Evolutionary conservation across 768 basidiomycete species (phyloP), one percentile per base, ranked within the genome.

Genomic region (Hygrophorus pudorinus): DNA sequence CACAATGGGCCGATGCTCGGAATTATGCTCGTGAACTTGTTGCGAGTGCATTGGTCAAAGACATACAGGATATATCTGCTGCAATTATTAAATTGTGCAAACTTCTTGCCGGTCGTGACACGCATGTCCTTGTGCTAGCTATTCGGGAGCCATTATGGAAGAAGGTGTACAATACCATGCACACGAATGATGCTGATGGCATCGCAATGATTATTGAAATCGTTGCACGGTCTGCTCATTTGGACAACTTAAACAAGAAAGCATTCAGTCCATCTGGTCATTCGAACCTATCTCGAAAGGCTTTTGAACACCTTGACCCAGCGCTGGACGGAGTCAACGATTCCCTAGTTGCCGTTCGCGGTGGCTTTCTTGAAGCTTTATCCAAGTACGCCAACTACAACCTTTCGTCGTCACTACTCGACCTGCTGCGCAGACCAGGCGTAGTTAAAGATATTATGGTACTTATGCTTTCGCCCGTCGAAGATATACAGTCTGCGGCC

Each of bases 391-490:
- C 81, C 13, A 77, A 88, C 55, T 73, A 71, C 51, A 79, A 70
- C 51, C 64, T 70, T 27, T 71, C 76, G 6, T 53, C 63, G n/a
- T 59, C 68, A 32, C 64, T 79, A 13, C 63, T 76, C 38, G 63
- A 73, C 5, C 59, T 93, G 27, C 67, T 93, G 38, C 59, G 63
- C 37, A 66, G 62, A 5, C 68, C 74, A 1, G 76, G 70, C 10
- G 71, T 84, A 20, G 78, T 76, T 3, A 70, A 75, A 52, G 65
- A 79, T 37, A 61, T 83, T 35, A 74, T 82, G 47, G 59, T 70
- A 29, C 70, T 94, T 29, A 75, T 94, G 58, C 65, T 98, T 27
- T 97, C 91, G 14, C 92, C 94, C 0, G 70, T 81, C 24, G 79
- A 81, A 14, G 73, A 78, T 11, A 63, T 93, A 12, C 85, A 86